Percentiles rank a stretch among this genome's conserved stretches.
phyloP scores from a whole-genome alignment of 441 rosid genomes.

The Aleurites moluccanus region DNA sequence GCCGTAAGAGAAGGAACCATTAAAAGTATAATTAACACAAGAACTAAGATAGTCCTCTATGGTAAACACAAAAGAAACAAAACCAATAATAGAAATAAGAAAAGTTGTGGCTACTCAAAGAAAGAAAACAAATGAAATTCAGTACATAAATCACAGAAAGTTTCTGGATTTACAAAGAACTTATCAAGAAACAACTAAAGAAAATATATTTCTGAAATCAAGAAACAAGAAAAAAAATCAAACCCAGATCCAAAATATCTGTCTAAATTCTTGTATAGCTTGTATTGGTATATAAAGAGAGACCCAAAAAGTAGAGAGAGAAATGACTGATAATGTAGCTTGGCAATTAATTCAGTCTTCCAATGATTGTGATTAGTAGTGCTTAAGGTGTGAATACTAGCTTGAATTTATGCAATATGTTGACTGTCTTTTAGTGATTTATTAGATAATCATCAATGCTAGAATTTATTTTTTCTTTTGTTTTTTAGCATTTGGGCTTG shows the following conservation, averaged over 20 bases:
- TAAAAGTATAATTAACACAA: not conserved
- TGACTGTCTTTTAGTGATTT: not conserved
- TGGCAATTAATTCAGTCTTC: constrained; percentile 15
- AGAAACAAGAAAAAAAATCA: not conserved
- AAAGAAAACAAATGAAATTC: constrained; percentile 1
- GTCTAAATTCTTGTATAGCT: constrained; percentile 14
- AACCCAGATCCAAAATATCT: constrained; percentile 40
- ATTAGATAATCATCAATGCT: constrained; percentile 11
- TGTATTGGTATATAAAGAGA: not conserved
- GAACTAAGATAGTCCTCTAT: not conserved
- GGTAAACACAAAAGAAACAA: not conserved
- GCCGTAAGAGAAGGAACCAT: not conserved
- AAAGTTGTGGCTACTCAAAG: not conserved
- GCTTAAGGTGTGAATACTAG: constrained; percentile 25
- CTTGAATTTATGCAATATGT: constrained; percentile 6
- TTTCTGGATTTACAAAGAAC: constrained; percentile 24
- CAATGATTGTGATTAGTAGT: constrained; percentile 29
- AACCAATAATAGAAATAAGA: not conserved
- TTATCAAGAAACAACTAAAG: not conserved
- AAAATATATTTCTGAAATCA: not conserved
- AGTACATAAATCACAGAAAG: not conserved
- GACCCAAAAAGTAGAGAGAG: constrained; percentile 4
- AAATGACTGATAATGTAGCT: not conserved
- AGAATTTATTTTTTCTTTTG: not conserved
- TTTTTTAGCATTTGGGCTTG: not conserved